Conservation (phyloP, 2,329 filamentous ascomycete genomes). For the Fusarium sp. region DNA sequence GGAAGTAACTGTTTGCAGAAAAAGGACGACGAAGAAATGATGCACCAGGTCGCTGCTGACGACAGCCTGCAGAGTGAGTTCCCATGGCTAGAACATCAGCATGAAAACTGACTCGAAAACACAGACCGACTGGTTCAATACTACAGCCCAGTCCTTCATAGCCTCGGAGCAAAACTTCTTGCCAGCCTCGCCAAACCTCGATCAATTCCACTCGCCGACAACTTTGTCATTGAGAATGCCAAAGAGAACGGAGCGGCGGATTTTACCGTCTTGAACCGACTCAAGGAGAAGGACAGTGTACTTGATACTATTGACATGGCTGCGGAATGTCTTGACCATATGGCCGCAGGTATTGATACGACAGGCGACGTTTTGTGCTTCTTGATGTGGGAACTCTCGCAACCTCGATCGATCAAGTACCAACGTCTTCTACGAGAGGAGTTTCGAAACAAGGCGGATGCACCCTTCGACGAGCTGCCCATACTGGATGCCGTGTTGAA, state of each 20-base stretch:
- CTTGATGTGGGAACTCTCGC: constrained; percentile 78
- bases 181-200: constrained; percentile 66
- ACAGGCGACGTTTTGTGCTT: constrained; percentile 78
- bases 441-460: constrained; percentile 57
- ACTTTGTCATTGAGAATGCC: constrained; percentile 68
- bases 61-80: constrained; percentile 73
- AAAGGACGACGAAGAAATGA: constrained; percentile 70
- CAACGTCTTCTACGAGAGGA: constrained; percentile 69
- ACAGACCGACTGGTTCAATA: constrained; percentile 70
- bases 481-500: constrained; percentile 74
- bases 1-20: constrained; percentile 71
- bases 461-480: constrained; percentile 63
- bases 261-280: constrained; percentile 71
- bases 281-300: constrained; percentile 63
- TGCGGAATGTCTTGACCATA: constrained; percentile 78
- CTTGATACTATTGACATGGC: constrained; percentile 69
- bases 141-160: constrained; percentile 67
- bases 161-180: constrained; percentile 61
- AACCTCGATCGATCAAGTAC: constrained; percentile 64
- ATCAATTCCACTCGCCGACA: constrained; percentile 69
- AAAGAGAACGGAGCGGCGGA: constrained; percentile 60
- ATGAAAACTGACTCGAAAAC: constrained; percentile 22
- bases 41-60: constrained; percentile 77
- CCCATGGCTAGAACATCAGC: constrained; percentile 4
- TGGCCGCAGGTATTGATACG: constrained; percentile 79